These are phyloP conservation scores for Tricholoma hemisulphureum DNA, from an alignment of 768 basidiomycete genomes.

Conservation along the genomic window DNA sequence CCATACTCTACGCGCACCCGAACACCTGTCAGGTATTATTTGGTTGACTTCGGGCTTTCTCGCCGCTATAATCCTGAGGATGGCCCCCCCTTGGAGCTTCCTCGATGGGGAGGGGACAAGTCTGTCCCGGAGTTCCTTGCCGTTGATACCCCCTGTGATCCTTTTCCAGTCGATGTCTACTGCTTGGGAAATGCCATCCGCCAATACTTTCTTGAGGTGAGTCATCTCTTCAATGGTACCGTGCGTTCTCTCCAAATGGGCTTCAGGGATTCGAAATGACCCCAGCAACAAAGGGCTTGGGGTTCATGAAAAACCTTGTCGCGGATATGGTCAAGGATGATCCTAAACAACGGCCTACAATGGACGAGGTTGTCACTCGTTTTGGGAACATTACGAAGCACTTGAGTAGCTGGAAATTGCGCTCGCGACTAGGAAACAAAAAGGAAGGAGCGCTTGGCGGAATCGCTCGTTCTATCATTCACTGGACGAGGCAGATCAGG, in stretches of 20 bases:
- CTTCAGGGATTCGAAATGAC: background rate
- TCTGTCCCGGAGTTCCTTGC: constrained; percentile 33
- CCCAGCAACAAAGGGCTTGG: constrained; percentile 19
- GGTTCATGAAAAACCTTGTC: constrained; percentile 29
- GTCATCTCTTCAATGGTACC: background rate
- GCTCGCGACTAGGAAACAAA: constrained; percentile 18
- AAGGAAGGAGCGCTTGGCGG: background rate
- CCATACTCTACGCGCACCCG: background rate
- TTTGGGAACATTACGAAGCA: constrained; percentile 26
- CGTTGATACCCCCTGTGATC: constrained; percentile 18
- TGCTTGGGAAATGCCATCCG: constrained; percentile 32
- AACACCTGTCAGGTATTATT: constrained; percentile 18
- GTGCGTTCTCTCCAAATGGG: background rate
- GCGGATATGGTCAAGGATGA: constrained; percentile 35
- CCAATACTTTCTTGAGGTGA: constrained; percentile 10
- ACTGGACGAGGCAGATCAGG: constrained; percentile 8
- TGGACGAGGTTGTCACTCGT: constrained; percentile 33
- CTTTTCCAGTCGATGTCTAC: constrained; percentile 38
- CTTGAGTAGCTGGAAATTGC: constrained; percentile 28
- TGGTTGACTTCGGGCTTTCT: constrained; percentile 25
- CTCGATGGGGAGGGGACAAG: constrained; percentile 24
- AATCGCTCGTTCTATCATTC: background rate
- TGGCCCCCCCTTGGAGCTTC: constrained; percentile 8
- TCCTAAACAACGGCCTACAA: constrained; percentile 33
- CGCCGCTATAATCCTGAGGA: constrained; percentile 9